Percentiles rank a stretch among this genome's conserved stretches.
phyloP scores from a whole-genome alignment of 306 rosid species.

The Trifolium repens region DNA sequence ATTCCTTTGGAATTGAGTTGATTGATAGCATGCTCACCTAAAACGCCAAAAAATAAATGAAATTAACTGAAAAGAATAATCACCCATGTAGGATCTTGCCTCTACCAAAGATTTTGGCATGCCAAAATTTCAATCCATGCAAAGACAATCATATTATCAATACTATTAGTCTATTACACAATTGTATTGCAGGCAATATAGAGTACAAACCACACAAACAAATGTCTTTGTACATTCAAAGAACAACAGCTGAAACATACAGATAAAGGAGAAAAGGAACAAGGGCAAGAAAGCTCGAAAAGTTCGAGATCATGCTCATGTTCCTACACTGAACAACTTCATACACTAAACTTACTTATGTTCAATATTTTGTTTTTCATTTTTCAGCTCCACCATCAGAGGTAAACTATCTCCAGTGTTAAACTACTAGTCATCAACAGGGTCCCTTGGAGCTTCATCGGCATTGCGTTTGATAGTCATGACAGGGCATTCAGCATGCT shows the following conservation, averaged over 20 bases:
- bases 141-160: neutral
- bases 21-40: neutral
- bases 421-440: slow-evolving; percentile 80
- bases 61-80: neutral
- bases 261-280: slow-evolving; percentile 10
- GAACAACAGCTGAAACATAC: slow-evolving; percentile 24
- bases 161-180: neutral
- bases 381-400: slow-evolving; percentile 15
- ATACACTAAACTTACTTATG: slow-evolving; percentile 27
- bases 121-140: slow-evolving; percentile 1
- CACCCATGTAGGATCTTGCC: neutral
- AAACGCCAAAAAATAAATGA: neutral
- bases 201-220: slow-evolving; percentile 2
- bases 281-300: slow-evolving; percentile 12
- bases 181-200: slow-evolving; percentile 17
- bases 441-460: slow-evolving; percentile 85
- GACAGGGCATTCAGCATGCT: slow-evolving; percentile 98
- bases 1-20: too few relatives aligned
- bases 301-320: slow-evolving; percentile 4
- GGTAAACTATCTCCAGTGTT: slow-evolving; percentile 22
- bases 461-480: slow-evolving; percentile 87
- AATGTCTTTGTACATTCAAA: slow-evolving; percentile 35
- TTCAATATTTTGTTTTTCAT: neutral
- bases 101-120: neutral
- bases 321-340: slow-evolving; percentile 32